Evolutionary conservation across 1,284 basidiomycete genomes (phyloP), one percentile per base, ranked within the genome.

Genomic region (Ustilago nuda): DNA sequence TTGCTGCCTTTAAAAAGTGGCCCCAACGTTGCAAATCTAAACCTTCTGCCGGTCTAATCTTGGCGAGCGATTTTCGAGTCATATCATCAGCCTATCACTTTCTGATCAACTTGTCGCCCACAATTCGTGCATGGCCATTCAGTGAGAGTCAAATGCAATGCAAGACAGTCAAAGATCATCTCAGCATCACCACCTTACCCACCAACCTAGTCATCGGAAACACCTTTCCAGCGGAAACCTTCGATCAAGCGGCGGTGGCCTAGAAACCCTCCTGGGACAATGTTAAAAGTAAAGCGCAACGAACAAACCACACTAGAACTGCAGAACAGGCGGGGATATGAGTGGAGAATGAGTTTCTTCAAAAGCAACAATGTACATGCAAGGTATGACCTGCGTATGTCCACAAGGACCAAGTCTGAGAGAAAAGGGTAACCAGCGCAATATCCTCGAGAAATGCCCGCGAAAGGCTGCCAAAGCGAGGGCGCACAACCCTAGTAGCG

Each of bases 301-400:
- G 23, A 27, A 45, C 43, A 45, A 6, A 19, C n/a, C 43, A 19
- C 43, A 45, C n/a, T 8, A 19, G n/a, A 45, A 8, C 43, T 19
- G 36, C 15, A 27, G 36, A 19, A 4, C 35, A 23, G 35, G 17
- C 53, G 30, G 8, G 43, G 8, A 41, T 13, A 23, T 35, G 13
- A 56, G 46, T 51, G 46, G 61, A 56, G 61, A 48, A 55, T 39
- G 35, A 41, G 52, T 48, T 27, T 61, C 52, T 61, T 53, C 54
- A 36, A 43, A 54, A 27, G 54, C 54, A 17, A 46, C 12, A 57
- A 15, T 48, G 56, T 60, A 63, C 60, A 66, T 66, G 69, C 54
- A 36, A 56, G 37, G 53, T 45, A 19, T 46, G 45, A 55, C n/a
- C 48, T 50, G 45, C 17, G 12, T 52, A 17, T 58, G 19, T 13